These are phyloP conservation scores for Hericium alpestre DNA, from an alignment of 768 basidiomycete genomes.

Conservation along the genomic window DNA sequence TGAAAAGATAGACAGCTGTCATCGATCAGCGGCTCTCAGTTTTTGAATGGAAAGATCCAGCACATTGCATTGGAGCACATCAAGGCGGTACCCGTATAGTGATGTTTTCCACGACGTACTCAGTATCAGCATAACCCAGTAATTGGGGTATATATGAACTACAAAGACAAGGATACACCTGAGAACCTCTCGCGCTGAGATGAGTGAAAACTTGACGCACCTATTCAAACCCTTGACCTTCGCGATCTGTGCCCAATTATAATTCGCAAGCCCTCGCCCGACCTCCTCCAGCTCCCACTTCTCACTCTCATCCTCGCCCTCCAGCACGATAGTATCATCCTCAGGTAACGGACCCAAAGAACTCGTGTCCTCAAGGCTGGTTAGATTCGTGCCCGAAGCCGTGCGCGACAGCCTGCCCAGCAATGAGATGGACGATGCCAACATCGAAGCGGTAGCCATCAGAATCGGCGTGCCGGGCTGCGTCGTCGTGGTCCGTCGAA, in stretches of 20 bases:
- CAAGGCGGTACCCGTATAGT: no score
- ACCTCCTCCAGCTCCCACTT: conserved; percentile 77
- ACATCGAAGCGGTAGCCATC: background rate
- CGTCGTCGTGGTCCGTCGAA: conserved; percentile 38
- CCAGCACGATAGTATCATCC: conserved; percentile 15
- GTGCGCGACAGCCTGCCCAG: conserved; percentile 13
- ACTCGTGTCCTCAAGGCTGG: no score
- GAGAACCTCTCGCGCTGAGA: background rate
- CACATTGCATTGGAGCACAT: background rate
- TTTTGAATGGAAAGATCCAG: background rate
- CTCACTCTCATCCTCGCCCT: conserved; percentile 30
- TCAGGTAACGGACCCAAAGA: conserved; percentile 15
- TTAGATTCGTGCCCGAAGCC: conserved; percentile 1
- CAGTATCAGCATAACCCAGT: no score
- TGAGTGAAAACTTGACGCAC: conserved; percentile 27
- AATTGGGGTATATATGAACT: no score
- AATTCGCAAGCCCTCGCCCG: conserved; percentile 89
- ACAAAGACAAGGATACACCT: conserved; percentile 11
- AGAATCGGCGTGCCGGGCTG: conserved; percentile 42
- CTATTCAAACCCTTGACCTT: conserved; percentile 86
- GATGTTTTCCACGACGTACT: no score
- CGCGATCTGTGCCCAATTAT: conserved; percentile 86
- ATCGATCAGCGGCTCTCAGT: no score
- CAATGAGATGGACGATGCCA: background rate
- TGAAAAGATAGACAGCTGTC: no score